phyloP scores from a whole-genome alignment of 805 yeast species.

The Lipomyces yamadae region DNA sequence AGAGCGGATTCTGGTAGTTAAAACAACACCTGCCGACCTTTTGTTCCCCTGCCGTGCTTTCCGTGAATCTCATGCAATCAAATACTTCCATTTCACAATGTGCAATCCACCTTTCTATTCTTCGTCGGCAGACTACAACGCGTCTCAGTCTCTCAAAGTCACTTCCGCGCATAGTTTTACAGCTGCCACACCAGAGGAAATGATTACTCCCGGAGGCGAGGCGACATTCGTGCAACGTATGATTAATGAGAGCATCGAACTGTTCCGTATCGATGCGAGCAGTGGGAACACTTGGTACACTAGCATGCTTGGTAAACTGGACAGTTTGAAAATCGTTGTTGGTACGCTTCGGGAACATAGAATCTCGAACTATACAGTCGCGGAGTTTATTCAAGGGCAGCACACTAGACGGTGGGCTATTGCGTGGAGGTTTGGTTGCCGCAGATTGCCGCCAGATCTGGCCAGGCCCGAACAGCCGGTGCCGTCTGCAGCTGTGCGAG shows the following conservation, averaged over 20 bases:
- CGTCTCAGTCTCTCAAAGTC: constrained; percentile 41
- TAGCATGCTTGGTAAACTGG: constrained; percentile 47
- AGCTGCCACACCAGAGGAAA: constrained; percentile 48
- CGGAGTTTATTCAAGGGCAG: constrained; percentile 35
- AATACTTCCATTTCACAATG: constrained; percentile 46
- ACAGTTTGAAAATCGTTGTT: constrained; percentile 24
- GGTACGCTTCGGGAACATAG: constrained; percentile 11
- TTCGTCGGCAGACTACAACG: constrained; percentile 46
- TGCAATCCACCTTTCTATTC: constrained; percentile 62
- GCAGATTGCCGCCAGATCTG: constrained; percentile 20
- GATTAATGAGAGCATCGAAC: constrained; percentile 45
- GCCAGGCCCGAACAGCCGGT: constrained; percentile 11
- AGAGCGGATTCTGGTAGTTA: constrained; percentile 34
- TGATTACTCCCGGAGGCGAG: constrained; percentile 56
- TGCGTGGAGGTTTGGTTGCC: constrained; percentile 31
- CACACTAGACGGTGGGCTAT: constrained; percentile 37
- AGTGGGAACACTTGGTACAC: constrained; percentile 47
- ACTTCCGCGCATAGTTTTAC: constrained; percentile 40
- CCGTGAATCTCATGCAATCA: neutral
- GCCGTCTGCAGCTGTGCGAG: constrained; percentile 3
- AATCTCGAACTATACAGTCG: constrained; percentile 31
- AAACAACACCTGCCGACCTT: constrained; percentile 34
- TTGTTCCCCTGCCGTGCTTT: constrained; percentile 23
- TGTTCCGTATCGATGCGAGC: neutral
- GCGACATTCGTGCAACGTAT: constrained; percentile 48